These are phyloP conservation scores for Cryphonectria naterciae DNA, from an alignment of 2,329 filamentous ascomycete genomes.

Conservation along the genomic window DNA sequence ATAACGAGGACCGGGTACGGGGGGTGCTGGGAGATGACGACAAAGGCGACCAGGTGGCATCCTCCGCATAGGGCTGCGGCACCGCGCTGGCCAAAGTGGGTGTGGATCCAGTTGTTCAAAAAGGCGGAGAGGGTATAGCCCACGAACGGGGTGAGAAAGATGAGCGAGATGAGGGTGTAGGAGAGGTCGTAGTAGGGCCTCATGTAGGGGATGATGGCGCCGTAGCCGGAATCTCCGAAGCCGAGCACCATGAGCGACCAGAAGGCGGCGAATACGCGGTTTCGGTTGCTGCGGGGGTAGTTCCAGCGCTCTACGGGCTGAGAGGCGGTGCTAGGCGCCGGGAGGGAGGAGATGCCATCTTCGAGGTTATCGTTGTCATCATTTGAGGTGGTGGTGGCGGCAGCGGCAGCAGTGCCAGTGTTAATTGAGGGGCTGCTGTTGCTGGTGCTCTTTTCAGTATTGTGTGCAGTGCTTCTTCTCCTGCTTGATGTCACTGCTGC, in stretches of 20 bases:
- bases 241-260: constrained; percentile 63
- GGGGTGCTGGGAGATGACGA: constrained; percentile 66
- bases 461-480: neutral
- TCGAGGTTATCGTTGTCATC: neutral
- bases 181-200: constrained; percentile 46
- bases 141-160: constrained; percentile 52
- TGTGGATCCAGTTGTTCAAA: constrained; percentile 49
- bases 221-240: constrained; percentile 61
- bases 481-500: neutral
- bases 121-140: constrained; percentile 51
- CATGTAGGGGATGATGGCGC: constrained; percentile 35
- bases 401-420: neutral
- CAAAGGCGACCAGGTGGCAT: constrained; percentile 67
- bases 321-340: constrained; percentile 18
- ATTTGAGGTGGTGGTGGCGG: neutral
- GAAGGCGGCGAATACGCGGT: constrained; percentile 56
- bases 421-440: neutral
- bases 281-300: constrained; percentile 51
- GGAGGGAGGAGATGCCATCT: constrained; percentile 22
- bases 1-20: constrained; percentile 69
- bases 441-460: neutral
- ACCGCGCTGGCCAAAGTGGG: constrained; percentile 63
- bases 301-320: constrained; percentile 48
- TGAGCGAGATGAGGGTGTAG: constrained; percentile 52
- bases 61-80: constrained; percentile 63